Base-by-base conservation (phyloP, 768 basidiomycete genomes). In the Pholiota conissans region DNA sequence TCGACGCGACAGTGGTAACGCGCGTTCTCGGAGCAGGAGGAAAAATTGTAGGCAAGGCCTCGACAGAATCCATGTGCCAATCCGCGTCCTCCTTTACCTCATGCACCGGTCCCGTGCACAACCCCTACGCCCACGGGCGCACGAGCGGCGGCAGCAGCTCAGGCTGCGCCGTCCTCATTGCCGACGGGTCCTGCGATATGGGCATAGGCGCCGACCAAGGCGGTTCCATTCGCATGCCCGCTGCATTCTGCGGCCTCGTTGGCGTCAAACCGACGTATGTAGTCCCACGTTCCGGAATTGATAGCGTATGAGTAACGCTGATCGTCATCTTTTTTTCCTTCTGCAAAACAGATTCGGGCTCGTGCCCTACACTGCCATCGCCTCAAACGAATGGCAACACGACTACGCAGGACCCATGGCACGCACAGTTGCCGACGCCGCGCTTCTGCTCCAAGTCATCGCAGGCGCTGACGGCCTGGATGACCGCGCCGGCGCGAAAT, bases 191-290 rank as follows among this genome's bases (percentile, higher is more conserved):
- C 26, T 74, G 72, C 13, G 77, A 79, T 52, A 68, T 81, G 69
- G 78, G 69, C n/a, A 72, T 81, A 28, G 79, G 79, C 0, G 78
- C 75, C 10, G 78, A 81, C 58, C 79, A 81, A 58, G 78, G 79
- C 20, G 78, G 78, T 2, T 73, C 71, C 18, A 78, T 81, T 40
- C 71, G 79, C 14, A 66, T 76, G 72, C 78, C 79, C n/a, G 70
- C 75, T 3, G 64, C 73, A 0, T 72, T 74, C 49, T 74, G 73
- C 56, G 79, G 79, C 3, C 68, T 79, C 22, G 77, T 79, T 20
- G 79, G 65, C 16, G 48, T 65, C 13, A 65, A 65, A 34, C 65
- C 65, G 11, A 65, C 62, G 62, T 65, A 60, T 2, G 61, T 56
- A n/a, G n/a, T 14, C 2, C 45, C 28, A 14, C 26, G 13, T 32